Evolutionary conservation across 495 filamentous ascomycete genomes (phyloP).

Genomic region (Melanomma pulvis-pyrius): DNA sequence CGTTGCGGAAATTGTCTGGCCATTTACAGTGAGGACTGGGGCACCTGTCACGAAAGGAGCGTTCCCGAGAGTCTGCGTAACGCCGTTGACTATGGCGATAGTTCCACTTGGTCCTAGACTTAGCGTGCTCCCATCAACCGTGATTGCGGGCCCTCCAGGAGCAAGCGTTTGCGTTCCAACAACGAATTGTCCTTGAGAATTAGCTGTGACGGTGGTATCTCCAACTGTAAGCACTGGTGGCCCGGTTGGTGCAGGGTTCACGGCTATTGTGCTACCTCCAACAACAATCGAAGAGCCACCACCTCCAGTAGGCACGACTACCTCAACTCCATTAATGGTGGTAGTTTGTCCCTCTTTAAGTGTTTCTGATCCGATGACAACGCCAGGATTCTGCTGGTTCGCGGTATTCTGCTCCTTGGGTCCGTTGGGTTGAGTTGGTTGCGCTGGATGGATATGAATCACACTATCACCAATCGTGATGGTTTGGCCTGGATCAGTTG

Average conservation of each 20-base stretch:
- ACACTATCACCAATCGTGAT: constrained; percentile 24
- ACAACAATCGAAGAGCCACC: constrained; percentile 27
- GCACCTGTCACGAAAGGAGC: constrained; percentile 10
- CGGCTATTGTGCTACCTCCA: constrained; percentile 24
- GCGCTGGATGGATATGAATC: constrained; percentile 3
- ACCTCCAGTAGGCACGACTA: constrained; percentile 14
- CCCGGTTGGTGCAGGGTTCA: constrained; percentile 21
- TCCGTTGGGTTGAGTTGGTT: constrained; percentile 6
- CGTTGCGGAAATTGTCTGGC: constrained; percentile 38
- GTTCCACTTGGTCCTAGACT: constrained; percentile 36
- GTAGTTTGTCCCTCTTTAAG: constrained; percentile 23
- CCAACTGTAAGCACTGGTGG: constrained; percentile 30
- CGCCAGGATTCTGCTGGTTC: constrained; percentile 8
- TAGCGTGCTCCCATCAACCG: constrained; percentile 22
- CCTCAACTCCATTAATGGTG: constrained; percentile 21
- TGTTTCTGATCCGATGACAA: constrained; percentile 27
- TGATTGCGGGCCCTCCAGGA: constrained; percentile 27
- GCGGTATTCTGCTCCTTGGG: not conserved
- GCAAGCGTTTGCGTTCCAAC: constrained; percentile 27
- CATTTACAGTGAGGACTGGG: constrained; percentile 39
- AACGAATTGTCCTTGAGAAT: constrained; percentile 34
- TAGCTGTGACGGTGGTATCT: constrained; percentile 29
- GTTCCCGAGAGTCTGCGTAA: constrained; percentile 30
- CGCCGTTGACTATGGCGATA: constrained; percentile 33
- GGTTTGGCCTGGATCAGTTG: constrained; percentile 6